These are phyloP conservation scores for Yarrowia sp. DNA, from an alignment of 805 yeast species.

Conservation along the genomic window DNA sequence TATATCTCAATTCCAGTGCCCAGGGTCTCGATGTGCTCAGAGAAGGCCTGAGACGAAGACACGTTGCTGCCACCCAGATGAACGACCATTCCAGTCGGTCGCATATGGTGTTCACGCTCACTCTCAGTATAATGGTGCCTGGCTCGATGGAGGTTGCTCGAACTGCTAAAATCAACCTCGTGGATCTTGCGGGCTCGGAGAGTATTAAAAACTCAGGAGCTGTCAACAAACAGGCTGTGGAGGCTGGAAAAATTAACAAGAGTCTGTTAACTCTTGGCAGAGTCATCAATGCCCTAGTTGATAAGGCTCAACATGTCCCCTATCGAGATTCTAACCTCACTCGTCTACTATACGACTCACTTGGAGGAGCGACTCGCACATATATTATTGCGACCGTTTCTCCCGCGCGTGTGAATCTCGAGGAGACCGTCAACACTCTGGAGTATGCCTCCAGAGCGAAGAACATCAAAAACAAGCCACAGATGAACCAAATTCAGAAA, in stretches of 20 bases:
- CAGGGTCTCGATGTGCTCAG: constrained; percentile 52
- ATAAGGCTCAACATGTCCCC: constrained; percentile 68
- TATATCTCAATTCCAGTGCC: constrained; percentile 47
- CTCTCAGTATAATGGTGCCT: constrained; percentile 54
- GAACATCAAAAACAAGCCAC: constrained; percentile 69
- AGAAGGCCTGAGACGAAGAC: constrained; percentile 59
- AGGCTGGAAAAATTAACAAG: constrained; percentile 91
- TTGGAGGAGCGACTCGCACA: constrained; percentile 87
- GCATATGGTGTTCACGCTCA: constrained; percentile 72
- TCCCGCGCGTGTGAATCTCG: constrained; percentile 72
- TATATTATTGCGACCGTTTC: constrained; percentile 83
- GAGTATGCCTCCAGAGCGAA: constrained; percentile 88
- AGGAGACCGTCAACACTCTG: constrained; percentile 79
- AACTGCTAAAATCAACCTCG: constrained; percentile 63
- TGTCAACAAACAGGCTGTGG: constrained; percentile 76
- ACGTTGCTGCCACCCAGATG: constrained; percentile 73
- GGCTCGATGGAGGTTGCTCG: constrained; percentile 50
- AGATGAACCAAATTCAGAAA: constrained; percentile 49
- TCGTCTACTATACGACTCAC: constrained; percentile 69
- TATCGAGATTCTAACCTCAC: constrained; percentile 83
- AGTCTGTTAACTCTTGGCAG: constrained; percentile 82
- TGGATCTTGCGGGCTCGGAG: constrained; percentile 94
- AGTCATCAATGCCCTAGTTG: constrained; percentile 73
- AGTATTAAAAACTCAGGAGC: constrained; percentile 88
- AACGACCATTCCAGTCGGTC: constrained; percentile 77